Percentiles rank a stretch among this genome's conserved stretches.
Conservation (phyloP, 495 filamentous ascomycete genomes). For the Entonaema liquescens region DNA sequence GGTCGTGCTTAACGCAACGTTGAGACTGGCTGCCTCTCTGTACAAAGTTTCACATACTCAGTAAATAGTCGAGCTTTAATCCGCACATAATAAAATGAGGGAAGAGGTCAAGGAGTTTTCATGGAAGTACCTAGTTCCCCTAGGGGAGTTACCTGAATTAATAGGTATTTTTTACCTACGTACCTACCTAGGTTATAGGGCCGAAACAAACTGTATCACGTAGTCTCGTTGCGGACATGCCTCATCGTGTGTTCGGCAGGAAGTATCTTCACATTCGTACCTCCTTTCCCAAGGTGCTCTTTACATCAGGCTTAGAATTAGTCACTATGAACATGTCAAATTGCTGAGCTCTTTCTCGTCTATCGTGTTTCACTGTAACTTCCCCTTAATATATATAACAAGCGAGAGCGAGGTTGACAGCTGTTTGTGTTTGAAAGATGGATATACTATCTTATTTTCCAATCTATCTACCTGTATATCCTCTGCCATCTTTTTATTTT, state of each 20-base stretch:
- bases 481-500: slow-evolving; percentile 7
- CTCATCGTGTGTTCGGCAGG: neutral
- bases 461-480: neutral
- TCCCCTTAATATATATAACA: neutral
- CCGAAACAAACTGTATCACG: slow-evolving; percentile 15
- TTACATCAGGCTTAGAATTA: no score
- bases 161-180: no score
- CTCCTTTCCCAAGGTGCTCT: neutral
- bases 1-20: neutral
- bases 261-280: slow-evolving; percentile 1
- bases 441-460: neutral
- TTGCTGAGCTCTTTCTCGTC: neutral
- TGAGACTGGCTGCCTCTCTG: neutral
- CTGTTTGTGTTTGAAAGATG: neutral
- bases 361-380: neutral
- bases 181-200: neutral
- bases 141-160: neutral
- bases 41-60: neutral
- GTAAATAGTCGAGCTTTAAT: neutral
- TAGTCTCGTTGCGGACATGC: neutral
- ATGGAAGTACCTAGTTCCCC: neutral
- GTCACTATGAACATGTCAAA: neutral
- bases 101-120: neutral
- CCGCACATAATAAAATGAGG: neutral
- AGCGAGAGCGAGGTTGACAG: slow-evolving; percentile 19